Conservation (phyloP, 371 early-diverging fungal species). For the Basidiobolus meristosporus region DNA sequence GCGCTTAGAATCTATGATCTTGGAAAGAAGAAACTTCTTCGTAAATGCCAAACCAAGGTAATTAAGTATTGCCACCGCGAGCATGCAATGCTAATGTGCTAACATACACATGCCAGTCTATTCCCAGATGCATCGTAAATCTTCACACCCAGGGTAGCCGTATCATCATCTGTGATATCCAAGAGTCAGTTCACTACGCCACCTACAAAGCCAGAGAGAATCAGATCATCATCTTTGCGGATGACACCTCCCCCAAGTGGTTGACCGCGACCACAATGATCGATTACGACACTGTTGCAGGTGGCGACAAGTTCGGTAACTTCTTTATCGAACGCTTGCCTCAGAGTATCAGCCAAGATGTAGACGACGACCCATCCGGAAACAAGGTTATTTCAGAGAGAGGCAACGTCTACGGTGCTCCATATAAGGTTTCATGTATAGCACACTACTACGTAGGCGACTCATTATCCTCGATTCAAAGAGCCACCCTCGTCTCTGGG, state of each 20-base stretch:
- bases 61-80: background rate
- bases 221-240: slow-evolving; percentile 73
- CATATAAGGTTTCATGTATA: slow-evolving; percentile 54
- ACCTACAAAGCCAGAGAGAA: slow-evolving; percentile 54
- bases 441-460: slow-evolving; percentile 76
- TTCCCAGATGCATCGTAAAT: slow-evolving; percentile 53
- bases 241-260: slow-evolving; percentile 85
- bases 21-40: slow-evolving; percentile 77
- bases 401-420: slow-evolving; percentile 63
- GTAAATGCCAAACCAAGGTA: slow-evolving; percentile 72
- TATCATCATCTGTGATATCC: slow-evolving; percentile 68
- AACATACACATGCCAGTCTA: slow-evolving; percentile 11
- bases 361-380: slow-evolving; percentile 80
- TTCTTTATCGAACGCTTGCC: slow-evolving; percentile 65
- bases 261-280: slow-evolving; percentile 57
- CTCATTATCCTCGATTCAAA: slow-evolving; percentile 57
- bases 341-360: slow-evolving; percentile 28
- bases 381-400: slow-evolving; percentile 57
- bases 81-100: background rate
- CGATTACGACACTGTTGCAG: slow-evolving; percentile 85
- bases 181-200: slow-evolving; percentile 72
- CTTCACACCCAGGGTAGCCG: slow-evolving; percentile 73
- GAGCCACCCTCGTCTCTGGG: slow-evolving; percentile 60
- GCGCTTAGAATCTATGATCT: slow-evolving; percentile 79
- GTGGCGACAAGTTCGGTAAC: slow-evolving; percentile 94